Conservation (phyloP, 345 rosid genomes). For the Pistacia integerrima region DNA sequence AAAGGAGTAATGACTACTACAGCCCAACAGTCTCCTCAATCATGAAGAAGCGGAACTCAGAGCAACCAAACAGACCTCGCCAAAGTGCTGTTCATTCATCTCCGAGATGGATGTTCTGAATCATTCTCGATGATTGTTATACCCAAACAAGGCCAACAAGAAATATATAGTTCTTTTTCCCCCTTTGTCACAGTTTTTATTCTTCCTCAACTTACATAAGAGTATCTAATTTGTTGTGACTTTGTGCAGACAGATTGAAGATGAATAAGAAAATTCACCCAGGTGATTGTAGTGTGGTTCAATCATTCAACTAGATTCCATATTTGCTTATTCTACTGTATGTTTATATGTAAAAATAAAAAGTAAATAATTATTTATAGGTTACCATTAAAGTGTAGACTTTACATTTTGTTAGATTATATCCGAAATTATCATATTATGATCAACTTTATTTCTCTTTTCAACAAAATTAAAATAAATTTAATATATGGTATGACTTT, state of each 20-base stretch:
- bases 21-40: slow-evolving; percentile 90
- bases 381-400: no score
- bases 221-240: slow-evolving; percentile 45
- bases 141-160: slow-evolving; percentile 27
- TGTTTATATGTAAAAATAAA: no score
- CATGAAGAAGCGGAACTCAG: slow-evolving; percentile 79
- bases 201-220: slow-evolving; percentile 25
- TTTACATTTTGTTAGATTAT: no score
- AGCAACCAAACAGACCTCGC: slow-evolving; percentile 42
- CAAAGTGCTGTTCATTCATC: slow-evolving; percentile 64
- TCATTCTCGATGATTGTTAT: not conserved
- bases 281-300: slow-evolving; percentile 13
- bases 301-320: not conserved
- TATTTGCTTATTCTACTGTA: not conserved
- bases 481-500: no score
- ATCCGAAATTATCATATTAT: no score
- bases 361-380: no score
- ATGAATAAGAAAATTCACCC: slow-evolving; percentile 34
- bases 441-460: no score
- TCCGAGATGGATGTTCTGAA: slow-evolving; percentile 85
- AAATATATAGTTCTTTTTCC: slow-evolving; percentile 19
- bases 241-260: slow-evolving; percentile 43
- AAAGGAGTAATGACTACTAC: slow-evolving; percentile 88
- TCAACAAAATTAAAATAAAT: no score
- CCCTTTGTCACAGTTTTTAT: slow-evolving; percentile 17